phyloP scores from a whole-genome alignment of 1,284 basidiomycete species.

The Leccinum glutinopallens region DNA sequence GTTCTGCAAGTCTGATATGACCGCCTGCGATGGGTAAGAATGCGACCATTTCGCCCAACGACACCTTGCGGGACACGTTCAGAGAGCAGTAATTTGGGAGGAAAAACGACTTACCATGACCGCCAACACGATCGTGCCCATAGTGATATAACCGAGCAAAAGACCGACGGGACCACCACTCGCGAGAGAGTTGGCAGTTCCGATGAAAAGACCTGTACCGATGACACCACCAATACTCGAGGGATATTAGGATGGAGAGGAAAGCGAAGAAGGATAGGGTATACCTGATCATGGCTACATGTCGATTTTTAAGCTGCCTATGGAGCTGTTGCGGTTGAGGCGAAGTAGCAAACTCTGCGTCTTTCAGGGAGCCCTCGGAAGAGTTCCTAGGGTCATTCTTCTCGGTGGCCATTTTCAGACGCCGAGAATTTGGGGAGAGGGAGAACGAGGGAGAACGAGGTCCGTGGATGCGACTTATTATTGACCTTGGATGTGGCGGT shows the following conservation, averaged over 20 bases:
- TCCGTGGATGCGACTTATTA: slow-evolving; percentile 6
- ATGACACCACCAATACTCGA: slow-evolving; percentile 70
- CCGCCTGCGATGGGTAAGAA: slow-evolving; percentile 51
- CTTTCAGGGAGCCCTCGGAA: slow-evolving; percentile 24
- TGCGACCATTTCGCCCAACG: slow-evolving; percentile 46
- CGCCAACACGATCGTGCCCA: slow-evolving; percentile 66
- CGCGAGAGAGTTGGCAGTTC: slow-evolving; percentile 53
- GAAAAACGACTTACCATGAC: slow-evolving; percentile 47
- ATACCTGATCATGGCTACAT: slow-evolving; percentile 70
- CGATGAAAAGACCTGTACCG: slow-evolving; percentile 69
- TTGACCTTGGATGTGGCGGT: slow-evolving; percentile 21
- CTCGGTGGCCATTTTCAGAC: slow-evolving; percentile 23
- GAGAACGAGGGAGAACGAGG: background rate
- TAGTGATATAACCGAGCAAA: slow-evolving; percentile 59
- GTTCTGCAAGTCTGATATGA: slow-evolving; percentile 65
- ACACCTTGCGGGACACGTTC: slow-evolving; percentile 30
- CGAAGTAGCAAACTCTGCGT: slow-evolving; percentile 23
- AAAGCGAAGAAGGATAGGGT: slow-evolving; percentile 31
- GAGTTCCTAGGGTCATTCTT: slow-evolving; percentile 23
- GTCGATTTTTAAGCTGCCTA: slow-evolving; percentile 66
- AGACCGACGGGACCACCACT: slow-evolving; percentile 66
- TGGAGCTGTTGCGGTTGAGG: slow-evolving; percentile 38
- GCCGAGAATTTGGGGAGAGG: no score
- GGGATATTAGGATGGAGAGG: slow-evolving; percentile 2
- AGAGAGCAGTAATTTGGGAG: background rate